Evolutionary conservation across 768 basidiomycete species (phyloP), one percentile per base, ranked within the genome.

Genomic region (Lactarius hatsudake): DNA sequence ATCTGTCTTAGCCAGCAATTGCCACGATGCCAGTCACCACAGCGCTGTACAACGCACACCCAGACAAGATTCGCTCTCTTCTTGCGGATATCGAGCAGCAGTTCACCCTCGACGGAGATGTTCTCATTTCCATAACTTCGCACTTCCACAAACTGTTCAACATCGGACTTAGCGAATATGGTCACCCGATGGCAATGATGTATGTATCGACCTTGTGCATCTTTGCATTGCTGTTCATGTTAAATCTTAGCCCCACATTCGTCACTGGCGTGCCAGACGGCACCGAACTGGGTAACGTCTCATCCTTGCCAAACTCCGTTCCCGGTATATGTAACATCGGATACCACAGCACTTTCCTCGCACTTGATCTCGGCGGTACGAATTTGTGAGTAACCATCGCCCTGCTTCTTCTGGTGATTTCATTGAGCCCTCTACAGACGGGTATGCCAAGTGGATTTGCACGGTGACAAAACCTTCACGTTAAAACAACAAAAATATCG

Each of bases 401-500:
- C 7, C 3, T 48, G 1, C n/a, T 61, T 28, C 28, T 59, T 28
- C 32, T 34, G 32, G 60, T 53, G 20, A 45, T 55, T 56, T 70
- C 71, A 71, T 65, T 57, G 65, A 34, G n/a, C 65, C 48, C 4
- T 38, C 12, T 64, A 2, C 69, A 97, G 94, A 68, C 96, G 95
- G 61, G 95, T 97, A 57, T 98, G 96, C 78, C 92, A 98, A 76
- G 94, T 98, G 58, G 83, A 87, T 36, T 82, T 99, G n/a, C 83
- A 90, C 60, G 97, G 97, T 40, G 83, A 97, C 78, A 86, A 93
- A 72, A 88, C 91, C 20, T 98, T 98, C 79, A 84, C 83, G 55
- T 82, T 99, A 66, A 88, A 89, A 70, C 96, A 98, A 78, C 92
- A 98, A 75, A 98, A 98, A 76, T 99, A 95, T 81, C 93, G 90